Evolutionary conservation across 2,329 filamentous ascomycete species (phyloP), one percentile per base, ranked within the genome.

Genomic region (Aspergillus persii): DNA sequence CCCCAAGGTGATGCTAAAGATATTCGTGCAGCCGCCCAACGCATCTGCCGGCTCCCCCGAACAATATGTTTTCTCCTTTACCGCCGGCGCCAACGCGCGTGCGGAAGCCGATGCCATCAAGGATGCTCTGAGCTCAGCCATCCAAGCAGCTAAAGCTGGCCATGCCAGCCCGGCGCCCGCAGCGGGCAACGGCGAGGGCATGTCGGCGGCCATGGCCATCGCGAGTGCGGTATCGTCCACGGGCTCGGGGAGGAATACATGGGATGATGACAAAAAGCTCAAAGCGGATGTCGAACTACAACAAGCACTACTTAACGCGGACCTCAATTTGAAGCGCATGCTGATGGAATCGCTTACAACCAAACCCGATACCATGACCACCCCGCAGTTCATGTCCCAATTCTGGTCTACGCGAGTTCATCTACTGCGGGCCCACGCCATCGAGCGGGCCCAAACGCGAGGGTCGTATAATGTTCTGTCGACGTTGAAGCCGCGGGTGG

Each of bases 401-500:
- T 99, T 99, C 78, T 99, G 95, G 95, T 91, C 92, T 1, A 91
- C 92, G 2, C 85, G 96, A 50, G 85, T 93, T 50, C 92, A 92
- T 72, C 80, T 97, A 33, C 83, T 99, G 31, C 89, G 95, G 11
- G 90, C 94, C 0, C 91, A 97, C 77, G 93, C 92, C 1, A 95
- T 96, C 50, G 92, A 98, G 76, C 87, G 85, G 57, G 87, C 86
- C 60, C 96, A 99, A 78, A 89, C 88, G 67, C 89, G 90, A 65
- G 95, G 94, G 5, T 87, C 92, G 3, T 97, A 97, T 77, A 98
- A 99, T 68, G 93, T 98, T 6, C 81, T 99, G 18, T 93, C 95
- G 0, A 90, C 90, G 18, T 87, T 98, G 67, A 96, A 96, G 72
- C 89, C 91, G 6, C 86, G 88, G 56, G 86, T 89, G 5, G 87